Percentiles rank a stretch among this genome's conserved stretches.
These are phyloP conservation scores for Neoconidiobolus thromboides DNA, from an alignment of 371 early-diverging fungal genomes.

Conservation along the genomic window DNA sequence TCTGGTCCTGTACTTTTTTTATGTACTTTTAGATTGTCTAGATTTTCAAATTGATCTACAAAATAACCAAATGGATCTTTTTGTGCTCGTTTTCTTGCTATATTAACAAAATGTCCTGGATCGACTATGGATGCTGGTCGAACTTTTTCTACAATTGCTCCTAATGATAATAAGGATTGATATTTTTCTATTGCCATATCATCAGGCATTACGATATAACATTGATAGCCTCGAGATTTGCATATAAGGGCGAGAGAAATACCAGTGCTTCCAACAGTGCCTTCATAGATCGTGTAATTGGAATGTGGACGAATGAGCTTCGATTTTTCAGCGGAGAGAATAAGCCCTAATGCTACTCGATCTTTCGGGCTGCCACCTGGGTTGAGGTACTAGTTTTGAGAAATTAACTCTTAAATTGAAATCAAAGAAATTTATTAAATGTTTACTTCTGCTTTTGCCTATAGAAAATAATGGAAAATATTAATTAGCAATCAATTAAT, in stretches of 20 bases:
- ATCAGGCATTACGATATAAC: conserved; percentile 91
- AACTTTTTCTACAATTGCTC: conserved; percentile 82
- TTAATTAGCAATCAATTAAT: neutral
- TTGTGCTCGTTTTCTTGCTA: conserved; percentile 56
- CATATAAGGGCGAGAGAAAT: conserved; percentile 69
- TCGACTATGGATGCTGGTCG: conserved; percentile 86
- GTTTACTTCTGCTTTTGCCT: conserved; percentile 17
- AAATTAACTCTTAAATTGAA: neutral
- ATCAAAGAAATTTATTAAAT: neutral
- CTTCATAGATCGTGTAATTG: conserved; percentile 75
- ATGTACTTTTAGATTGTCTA: conserved; percentile 63
- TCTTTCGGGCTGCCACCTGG: conserved; percentile 91
- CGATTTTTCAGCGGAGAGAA: conserved; percentile 50
- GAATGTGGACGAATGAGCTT: conserved; percentile 39
- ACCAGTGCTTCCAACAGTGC: conserved; percentile 80
- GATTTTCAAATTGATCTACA: conserved; percentile 88
- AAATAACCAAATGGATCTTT: conserved; percentile 54
- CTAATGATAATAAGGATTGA: conserved; percentile 54
- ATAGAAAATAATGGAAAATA: neutral
- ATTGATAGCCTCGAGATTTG: conserved; percentile 66
- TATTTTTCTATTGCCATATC: conserved; percentile 85
- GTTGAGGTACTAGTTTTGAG: conserved; percentile 52
- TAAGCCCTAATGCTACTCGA: conserved; percentile 72
- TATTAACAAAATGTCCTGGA: conserved; percentile 72
- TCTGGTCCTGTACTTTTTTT: conserved; percentile 79